phyloP scores from a whole-genome alignment of 1,284 basidiomycete species.

The Boletellus deceptivus region DNA sequence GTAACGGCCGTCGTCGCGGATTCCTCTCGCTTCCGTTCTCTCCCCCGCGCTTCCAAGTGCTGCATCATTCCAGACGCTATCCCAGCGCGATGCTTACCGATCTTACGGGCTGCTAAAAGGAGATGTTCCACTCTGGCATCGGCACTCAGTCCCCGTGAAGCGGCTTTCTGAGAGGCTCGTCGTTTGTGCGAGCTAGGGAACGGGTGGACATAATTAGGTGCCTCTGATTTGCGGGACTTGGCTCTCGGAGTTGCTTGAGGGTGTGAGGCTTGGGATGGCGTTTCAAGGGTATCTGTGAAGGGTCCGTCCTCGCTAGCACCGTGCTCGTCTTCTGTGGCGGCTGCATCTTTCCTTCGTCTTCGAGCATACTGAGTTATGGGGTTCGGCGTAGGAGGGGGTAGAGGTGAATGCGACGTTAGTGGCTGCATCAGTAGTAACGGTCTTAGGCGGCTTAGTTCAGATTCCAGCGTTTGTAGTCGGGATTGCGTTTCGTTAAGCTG shows the following conservation, averaged over 20 bases:
- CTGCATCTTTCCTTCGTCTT: slow-evolving; percentile 28
- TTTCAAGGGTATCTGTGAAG: slow-evolving; percentile 11
- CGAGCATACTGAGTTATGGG: slow-evolving; percentile 18
- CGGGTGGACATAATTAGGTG: slow-evolving; percentile 4
- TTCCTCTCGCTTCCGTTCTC: slow-evolving; percentile 28
- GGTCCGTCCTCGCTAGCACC: slow-evolving; percentile 6
- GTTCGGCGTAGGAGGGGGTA: slow-evolving; percentile 21
- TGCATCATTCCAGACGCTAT: slow-evolving; percentile 37
- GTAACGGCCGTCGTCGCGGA: slow-evolving; percentile 25
- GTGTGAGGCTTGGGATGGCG: slow-evolving; percentile 15
- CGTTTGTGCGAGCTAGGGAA: slow-evolving; percentile 19
- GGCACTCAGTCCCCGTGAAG: slow-evolving; percentile 30
- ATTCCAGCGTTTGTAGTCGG: slow-evolving; percentile 40
- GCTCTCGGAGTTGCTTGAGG: slow-evolving; percentile 23
- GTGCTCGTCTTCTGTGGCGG: slow-evolving; percentile 8
- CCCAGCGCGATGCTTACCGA: slow-evolving; percentile 44
- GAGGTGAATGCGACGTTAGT: slow-evolving; percentile 24
- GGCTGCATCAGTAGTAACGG: slow-evolving; percentile 49
- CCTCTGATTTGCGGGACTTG: slow-evolving; percentile 27
- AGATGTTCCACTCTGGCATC: slow-evolving; percentile 51
- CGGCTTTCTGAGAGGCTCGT: slow-evolving; percentile 25
- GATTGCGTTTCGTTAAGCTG: slow-evolving; percentile 43
- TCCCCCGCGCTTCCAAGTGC: slow-evolving; percentile 28
- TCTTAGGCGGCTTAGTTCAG: slow-evolving; percentile 42
- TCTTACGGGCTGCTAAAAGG: slow-evolving; percentile 46